These are phyloP conservation scores for Aspergillus ochraceoroseus DNA, from an alignment of 2,329 filamentous ascomycete species.

Conservation along the genomic window DNA sequence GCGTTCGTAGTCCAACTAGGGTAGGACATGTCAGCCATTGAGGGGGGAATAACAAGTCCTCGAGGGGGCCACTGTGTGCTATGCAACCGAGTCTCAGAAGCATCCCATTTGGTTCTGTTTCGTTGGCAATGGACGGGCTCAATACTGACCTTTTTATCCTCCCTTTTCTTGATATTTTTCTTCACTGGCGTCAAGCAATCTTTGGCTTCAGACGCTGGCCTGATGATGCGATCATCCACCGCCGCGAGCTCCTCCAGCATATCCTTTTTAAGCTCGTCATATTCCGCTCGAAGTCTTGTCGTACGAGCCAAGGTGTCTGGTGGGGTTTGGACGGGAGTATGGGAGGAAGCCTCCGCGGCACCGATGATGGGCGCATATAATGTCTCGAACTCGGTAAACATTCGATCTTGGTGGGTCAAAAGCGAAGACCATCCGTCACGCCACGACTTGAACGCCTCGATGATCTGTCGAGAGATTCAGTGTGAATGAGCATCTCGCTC, in stretches of 20 bases:
- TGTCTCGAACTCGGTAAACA: constrained; percentile 63
- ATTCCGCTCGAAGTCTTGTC: constrained; percentile 60
- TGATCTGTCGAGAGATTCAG: constrained; percentile 51
- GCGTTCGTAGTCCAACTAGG: constrained; percentile 71
- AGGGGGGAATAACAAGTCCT: too few species aligned
- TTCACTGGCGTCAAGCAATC: constrained; percentile 66
- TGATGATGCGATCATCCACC: constrained; percentile 66
- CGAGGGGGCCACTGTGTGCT: too few species aligned
- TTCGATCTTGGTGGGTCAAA: constrained; percentile 61
- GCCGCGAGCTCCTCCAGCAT: constrained; percentile 64
- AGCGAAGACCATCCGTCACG: constrained; percentile 73
- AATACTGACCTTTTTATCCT: constrained; percentile 66
- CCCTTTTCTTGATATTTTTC: constrained; percentile 79
- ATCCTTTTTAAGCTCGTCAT: constrained; percentile 66
- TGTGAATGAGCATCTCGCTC: background rate
- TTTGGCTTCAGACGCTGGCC: constrained; percentile 64
- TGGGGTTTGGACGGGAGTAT: constrained; percentile 58
- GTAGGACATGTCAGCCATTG: background rate
- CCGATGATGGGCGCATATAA: constrained; percentile 74
- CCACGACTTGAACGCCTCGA: constrained; percentile 71
- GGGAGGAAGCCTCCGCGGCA: constrained; percentile 55
- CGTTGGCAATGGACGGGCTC: too few species aligned
- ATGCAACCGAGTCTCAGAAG: too few species aligned
- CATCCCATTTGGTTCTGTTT: too few species aligned
- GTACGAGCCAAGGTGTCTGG: constrained; percentile 60